Evolutionary conservation across 2,329 filamentous ascomycete genomes (phyloP).

Genomic region (Neofusicoccum ribis): DNA sequence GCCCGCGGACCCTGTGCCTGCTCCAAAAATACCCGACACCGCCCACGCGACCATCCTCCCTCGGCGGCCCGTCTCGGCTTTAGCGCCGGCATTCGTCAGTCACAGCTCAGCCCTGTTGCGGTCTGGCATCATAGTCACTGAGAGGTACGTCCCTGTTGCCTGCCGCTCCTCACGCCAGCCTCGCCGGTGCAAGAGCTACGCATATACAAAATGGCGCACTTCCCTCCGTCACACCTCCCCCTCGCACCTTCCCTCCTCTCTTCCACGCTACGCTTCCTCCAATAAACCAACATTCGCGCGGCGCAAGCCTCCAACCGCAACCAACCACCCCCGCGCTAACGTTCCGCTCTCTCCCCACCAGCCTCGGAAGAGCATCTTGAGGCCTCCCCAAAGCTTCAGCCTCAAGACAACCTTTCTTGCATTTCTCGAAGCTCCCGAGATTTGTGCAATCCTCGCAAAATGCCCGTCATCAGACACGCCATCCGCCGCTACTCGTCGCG

Average conservation of each 20-base stretch:
- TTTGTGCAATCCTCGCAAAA: neutral
- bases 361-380: neutral
- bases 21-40: neutral
- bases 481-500: slow-evolving; percentile 38
- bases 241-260: neutral
- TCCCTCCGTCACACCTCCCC: neutral
- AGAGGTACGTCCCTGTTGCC: slow-evolving; percentile 9
- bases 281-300: neutral
- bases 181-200: neutral
- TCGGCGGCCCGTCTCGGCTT: slow-evolving; percentile 7
- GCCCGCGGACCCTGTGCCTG: neutral
- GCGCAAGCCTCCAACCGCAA: neutral
- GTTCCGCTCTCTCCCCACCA: neutral
- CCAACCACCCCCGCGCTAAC: neutral
- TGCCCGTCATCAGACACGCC: slow-evolving; percentile 19
- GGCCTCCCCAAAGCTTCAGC: neutral
- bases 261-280: neutral
- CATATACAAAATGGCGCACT: slow-evolving; percentile 4
- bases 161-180: neutral
- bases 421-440: neutral
- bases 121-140: slow-evolving; percentile 3
- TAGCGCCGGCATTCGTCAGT: slow-evolving; percentile 10
- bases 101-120: slow-evolving; percentile 11
- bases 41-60: neutral
- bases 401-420: neutral